Percentiles rank a stretch among this genome's conserved stretches.
These are phyloP conservation scores for Termitomyces sp. DNA, from an alignment of 768 basidiomycete species.

Conservation along the genomic window DNA sequence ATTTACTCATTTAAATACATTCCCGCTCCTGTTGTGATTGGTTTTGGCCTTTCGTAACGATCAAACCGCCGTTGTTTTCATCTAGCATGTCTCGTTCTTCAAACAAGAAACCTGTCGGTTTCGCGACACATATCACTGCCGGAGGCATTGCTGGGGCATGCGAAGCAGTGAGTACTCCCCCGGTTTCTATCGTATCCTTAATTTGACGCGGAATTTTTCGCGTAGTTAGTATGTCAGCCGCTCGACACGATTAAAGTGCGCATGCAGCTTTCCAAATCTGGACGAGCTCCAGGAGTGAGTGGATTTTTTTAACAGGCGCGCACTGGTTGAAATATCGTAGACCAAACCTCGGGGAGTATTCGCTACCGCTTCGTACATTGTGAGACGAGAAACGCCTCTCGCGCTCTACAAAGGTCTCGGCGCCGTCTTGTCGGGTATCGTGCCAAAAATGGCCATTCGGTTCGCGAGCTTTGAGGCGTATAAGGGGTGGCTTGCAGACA, in stretches of 20 bases:
- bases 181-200: neutral
- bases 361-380: slow-evolving; percentile 85
- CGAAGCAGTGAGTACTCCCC: slow-evolving; percentile 65
- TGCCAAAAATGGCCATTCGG: slow-evolving; percentile 99
- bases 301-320: neutral
- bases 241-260: slow-evolving; percentile 99
- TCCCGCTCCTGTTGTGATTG: slow-evolving; percentile 3
- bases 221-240: slow-evolving; percentile 78
- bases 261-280: slow-evolving; percentile 94
- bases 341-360: slow-evolving; percentile 90
- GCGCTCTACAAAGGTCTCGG: slow-evolving; percentile 98
- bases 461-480: slow-evolving; percentile 98
- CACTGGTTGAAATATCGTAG: slow-evolving; percentile 35
- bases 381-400: slow-evolving; percentile 86
- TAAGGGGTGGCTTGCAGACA: slow-evolving; percentile 76
- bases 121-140: slow-evolving; percentile 88
- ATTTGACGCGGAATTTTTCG: neutral
- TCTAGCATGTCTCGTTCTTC: slow-evolving; percentile 45
- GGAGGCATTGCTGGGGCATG: slow-evolving; percentile 93
- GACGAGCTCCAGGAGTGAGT: slow-evolving; percentile 78
- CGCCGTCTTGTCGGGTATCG: slow-evolving; percentile 93
- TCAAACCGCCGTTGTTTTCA: neutral
- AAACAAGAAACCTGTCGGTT: slow-evolving; percentile 75
- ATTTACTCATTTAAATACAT: slow-evolving; percentile 3
- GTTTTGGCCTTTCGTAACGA: slow-evolving; percentile 7